Conservation (phyloP, 257 asterid species). For the Solanum stenotomum region DNA sequence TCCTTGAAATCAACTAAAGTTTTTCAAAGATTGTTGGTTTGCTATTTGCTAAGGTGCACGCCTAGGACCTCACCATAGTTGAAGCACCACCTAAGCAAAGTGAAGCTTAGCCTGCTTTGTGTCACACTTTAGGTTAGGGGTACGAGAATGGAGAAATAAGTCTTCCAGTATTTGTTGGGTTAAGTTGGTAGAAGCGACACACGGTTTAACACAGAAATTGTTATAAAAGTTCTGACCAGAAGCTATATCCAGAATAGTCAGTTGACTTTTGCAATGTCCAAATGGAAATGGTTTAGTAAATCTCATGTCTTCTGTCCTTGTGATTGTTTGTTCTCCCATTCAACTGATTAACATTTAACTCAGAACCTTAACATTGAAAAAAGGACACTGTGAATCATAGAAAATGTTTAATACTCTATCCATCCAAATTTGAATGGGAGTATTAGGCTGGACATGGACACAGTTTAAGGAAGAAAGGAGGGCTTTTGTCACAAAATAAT, state of each 20-base stretch:
- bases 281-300: not conserved
- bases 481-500: not conserved
- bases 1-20: not conserved
- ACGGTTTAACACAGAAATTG: not conserved
- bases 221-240: not conserved
- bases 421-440: not conserved
- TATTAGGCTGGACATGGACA: not conserved
- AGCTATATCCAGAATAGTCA: not conserved
- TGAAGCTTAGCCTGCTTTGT: not conserved
- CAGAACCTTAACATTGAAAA: not conserved
- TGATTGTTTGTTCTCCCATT: not conserved
- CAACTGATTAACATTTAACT: not conserved
- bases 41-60: not conserved
- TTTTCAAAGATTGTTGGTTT: not conserved
- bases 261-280: not conserved
- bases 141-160: not conserved
- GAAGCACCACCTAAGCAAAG: not conserved
- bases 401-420: not conserved
- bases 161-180: not conserved
- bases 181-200: not conserved
- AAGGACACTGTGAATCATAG: not conserved
- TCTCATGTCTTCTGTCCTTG: not conserved
- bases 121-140: not conserved
- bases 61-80: not conserved
- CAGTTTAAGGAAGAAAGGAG: not conserved